Evolutionary conservation across 306 rosid species (phyloP), one percentile per base, ranked within the genome.

Genomic region (Dalbergia oliveri): DNA sequence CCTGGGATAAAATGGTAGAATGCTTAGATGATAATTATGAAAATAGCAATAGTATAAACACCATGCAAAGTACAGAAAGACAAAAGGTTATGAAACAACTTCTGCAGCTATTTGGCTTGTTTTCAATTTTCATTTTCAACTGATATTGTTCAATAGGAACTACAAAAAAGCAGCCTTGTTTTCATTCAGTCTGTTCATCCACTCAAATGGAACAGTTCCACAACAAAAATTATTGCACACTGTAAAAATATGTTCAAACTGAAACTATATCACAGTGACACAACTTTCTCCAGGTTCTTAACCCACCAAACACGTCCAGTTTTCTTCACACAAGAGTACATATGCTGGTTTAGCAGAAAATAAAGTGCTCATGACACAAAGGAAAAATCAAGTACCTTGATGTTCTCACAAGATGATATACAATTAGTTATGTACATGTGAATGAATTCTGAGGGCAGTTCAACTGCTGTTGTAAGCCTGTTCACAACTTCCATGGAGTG

Each of bases 401-500:
- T 93, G 90, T 84, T 89, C 97, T 91, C 98, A 65, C 99, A 96
- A 35, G 98, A 96, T 79, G 97, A 87, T 91, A 96, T 96, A 86
- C 99, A 96, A 80, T 96, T 96, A 75, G 93, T 88, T 83, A 96
- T 96, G 87, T 96, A 96, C 97, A 93, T 80, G 88, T 90, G 97
- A 82, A 96, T 93, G 88, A 96, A 96, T 79, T 90, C 98, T 3
- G 99, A 81, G 12, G 99, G 99, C 69, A 96, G 97, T 60, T 91
- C 97, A 78, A 93, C 98, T 16, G 98, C 92, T 75, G 99, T 96
- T 76, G 99, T 96, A 61, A 96, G 99, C 85, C 99, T 86, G 87
- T 93, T 96, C 81, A 96, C 99, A 73, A 96, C 99, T 92, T 96
- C 99, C 99, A 96, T 96, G 0, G 98, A 96, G 85, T 96, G 98